Evolutionary conservation across 1,139 yeast species (phyloP).

Genomic region (Diutina ranongensis): DNA sequence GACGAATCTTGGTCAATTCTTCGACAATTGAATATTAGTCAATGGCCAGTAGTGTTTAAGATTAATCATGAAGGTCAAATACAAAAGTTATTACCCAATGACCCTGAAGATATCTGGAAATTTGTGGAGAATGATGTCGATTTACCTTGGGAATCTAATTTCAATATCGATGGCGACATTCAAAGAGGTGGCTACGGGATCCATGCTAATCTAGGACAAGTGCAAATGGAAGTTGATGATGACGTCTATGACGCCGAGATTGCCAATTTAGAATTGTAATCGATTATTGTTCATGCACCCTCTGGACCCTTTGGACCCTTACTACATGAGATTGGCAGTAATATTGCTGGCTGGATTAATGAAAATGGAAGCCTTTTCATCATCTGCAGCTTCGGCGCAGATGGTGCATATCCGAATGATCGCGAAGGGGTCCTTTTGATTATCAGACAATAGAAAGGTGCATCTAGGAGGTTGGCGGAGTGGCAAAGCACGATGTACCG

Average conservation of each 20-base stretch:
- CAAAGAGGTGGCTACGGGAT: background rate
- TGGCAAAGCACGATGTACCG: no score
- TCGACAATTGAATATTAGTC: conserved; percentile 18
- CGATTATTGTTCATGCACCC: no score
- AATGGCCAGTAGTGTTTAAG: conserved; percentile 22
- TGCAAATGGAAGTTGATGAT: background rate
- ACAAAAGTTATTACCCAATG: background rate
- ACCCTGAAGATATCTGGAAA: background rate
- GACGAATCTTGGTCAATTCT: conserved; percentile 18
- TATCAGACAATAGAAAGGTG: no score
- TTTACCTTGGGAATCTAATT: background rate
- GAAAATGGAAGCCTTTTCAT: no score
- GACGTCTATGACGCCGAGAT: background rate
- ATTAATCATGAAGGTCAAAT: conserved; percentile 12
- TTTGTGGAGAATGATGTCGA: background rate
- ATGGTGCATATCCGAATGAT: no score
- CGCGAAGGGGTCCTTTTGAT: no score
- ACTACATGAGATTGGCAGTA: no score
- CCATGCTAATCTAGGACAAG: background rate
- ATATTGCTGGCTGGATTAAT: no score
- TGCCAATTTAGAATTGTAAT: conserved; percentile 5
- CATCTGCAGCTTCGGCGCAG: no score
- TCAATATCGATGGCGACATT: background rate
- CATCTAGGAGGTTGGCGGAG: no score
- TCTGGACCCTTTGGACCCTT: no score